A percentile compares a stretch with the other conserved stretches of the same genome.
These are phyloP conservation scores for Echium plantagineum DNA, from an alignment of 257 asterid species.

Conservation along the genomic window DNA sequence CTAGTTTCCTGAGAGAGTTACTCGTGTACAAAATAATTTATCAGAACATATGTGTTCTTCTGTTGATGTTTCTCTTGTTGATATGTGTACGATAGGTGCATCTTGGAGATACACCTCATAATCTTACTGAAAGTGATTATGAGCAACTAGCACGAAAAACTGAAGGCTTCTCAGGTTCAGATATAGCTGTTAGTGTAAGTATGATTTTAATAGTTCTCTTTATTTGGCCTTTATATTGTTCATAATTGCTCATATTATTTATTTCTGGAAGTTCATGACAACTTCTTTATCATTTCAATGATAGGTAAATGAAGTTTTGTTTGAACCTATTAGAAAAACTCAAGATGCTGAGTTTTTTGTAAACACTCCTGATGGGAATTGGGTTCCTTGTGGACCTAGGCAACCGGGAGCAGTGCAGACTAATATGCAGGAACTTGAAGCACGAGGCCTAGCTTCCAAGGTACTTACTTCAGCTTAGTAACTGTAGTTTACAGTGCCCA, in stretches of 20 bases:
- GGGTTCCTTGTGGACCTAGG: conserved; percentile 95
- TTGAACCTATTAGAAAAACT: conserved; percentile 95
- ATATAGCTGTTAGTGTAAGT: conserved; percentile 46
- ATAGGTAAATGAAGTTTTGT: conserved; percentile 91
- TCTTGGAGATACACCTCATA: conserved; percentile 48
- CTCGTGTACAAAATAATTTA: neutral
- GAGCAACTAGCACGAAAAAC: conserved; percentile 35
- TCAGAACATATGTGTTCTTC: neutral
- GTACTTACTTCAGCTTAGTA: conserved; percentile 22
- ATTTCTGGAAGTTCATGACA: neutral
- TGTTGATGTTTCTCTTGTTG: neutral
- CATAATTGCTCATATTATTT: neutral
- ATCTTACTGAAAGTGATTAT: conserved; percentile 35
- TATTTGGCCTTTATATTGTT: neutral
- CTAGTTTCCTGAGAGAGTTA: neutral
- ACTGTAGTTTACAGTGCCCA: neutral
- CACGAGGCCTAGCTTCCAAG: conserved; percentile 70
- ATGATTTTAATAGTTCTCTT: neutral
- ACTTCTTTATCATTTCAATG: conserved; percentile 3
- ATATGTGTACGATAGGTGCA: conserved; percentile 25
- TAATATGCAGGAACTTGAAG: conserved; percentile 83
- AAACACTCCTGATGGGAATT: conserved; percentile 43
- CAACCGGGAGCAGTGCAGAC: conserved; percentile 71
- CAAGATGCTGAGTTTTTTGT: conserved; percentile 87
- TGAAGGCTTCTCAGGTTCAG: conserved; percentile 53